Evolutionary conservation across 495 filamentous ascomycete species (phyloP), one percentile per base, ranked within the genome.

Genomic region (Aspergillus bridgeri): DNA sequence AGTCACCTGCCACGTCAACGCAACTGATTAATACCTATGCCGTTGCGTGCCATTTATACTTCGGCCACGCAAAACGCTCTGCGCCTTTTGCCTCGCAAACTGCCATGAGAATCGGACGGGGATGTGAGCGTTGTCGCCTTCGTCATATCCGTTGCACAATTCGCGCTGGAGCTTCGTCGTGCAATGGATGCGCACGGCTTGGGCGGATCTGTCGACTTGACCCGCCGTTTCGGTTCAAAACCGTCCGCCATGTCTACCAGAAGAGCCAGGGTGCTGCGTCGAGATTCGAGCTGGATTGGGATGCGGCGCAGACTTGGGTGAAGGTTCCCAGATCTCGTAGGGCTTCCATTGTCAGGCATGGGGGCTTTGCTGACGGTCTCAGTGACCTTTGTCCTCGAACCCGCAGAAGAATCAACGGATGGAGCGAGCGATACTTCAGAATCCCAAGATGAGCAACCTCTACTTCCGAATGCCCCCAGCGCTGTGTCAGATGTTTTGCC

Each of bases 81-180:
- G 42, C 50, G 44, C 17, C 50, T 23, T 25, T 23, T 47, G 51
- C 54, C 59, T 51, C 61, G 49, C 62, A 49, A 27, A 51, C 50
- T 62, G 64, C 53, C 60, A 74, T 74, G 73, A 67, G 73, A 66
- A 69, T 75, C 58, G 66, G 67, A 48, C 69, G 70, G 54, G 73
- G 73, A 58, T 75, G 73, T 67, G 65, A 63, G 61, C 60, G 69
- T 58, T 75, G 73, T 65, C 73, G 73, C 23, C 57, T 73, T 70
- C 73, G 73, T 56, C 73, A 75, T 63, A 70, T 75, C 20, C 69
- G 70, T 53, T 74, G 73, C 48, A 69, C 69, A 11, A 68, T 71
- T 44, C 56, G 61, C 7, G 21, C 56, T 1, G 73, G 68, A 4
- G 67, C 69, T 6, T 64, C 71, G 7, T 59, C 69, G 7, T 74